A percentile compares a stretch with the other conserved stretches of the same genome.
Conservation (phyloP, 2,329 filamentous ascomycete species). For the Diaporthe ampelina region DNA sequence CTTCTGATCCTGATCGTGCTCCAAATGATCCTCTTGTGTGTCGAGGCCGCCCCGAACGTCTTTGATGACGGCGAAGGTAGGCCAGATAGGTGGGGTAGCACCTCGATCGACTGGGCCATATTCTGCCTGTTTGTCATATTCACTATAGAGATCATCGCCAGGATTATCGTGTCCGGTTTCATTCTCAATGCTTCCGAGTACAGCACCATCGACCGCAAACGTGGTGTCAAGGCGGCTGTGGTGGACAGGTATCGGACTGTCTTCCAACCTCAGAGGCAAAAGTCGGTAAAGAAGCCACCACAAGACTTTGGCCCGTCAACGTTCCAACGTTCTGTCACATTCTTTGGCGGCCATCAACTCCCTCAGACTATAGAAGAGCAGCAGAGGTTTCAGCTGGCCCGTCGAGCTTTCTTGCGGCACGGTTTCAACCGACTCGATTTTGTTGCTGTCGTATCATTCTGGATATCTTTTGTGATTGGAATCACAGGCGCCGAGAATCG, state of each 20-base stretch:
- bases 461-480: conserved; percentile 86
- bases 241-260: conserved; percentile 82
- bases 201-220: conserved; percentile 86
- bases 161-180: conserved; percentile 93
- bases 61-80: conserved; percentile 73
- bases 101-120: conserved; percentile 83
- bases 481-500: conserved; percentile 76
- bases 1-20: conserved; percentile 90
- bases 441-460: conserved; percentile 93
- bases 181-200: conserved; percentile 92
- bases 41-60: conserved; percentile 83
- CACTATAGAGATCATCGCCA: conserved; percentile 85
- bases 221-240: conserved; percentile 81
- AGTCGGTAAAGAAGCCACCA: conserved; percentile 70
- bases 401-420: conserved; percentile 92
- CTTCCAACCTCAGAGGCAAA: conserved; percentile 85
- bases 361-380: conserved; percentile 80
- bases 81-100: conserved; percentile 74
- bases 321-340: conserved; percentile 83
- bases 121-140: conserved; percentile 90
- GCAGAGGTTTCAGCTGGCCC: conserved; percentile 86
- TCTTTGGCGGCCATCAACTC: conserved; percentile 74
- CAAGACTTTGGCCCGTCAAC: conserved; percentile 70
- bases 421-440: conserved; percentile 97
- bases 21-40: conserved; percentile 88